A percentile compares a stretch with the other conserved stretches of the same genome.
Evolutionary conservation across 2,329 filamentous ascomycete species (phyloP).

Genomic region (Xylariaceae sp.): DNA sequence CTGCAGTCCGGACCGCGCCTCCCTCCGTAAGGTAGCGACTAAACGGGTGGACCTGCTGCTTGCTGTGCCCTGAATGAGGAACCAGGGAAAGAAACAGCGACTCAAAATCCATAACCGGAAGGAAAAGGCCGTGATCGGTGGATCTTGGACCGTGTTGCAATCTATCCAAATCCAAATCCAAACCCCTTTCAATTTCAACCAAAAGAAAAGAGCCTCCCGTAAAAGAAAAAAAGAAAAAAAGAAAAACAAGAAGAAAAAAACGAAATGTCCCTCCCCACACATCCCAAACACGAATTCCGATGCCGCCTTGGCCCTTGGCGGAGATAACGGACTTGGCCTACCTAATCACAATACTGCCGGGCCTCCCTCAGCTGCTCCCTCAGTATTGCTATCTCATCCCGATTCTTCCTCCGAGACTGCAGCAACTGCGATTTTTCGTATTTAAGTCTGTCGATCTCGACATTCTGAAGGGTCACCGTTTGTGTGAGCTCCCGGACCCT

Average conservation of each 20-base stretch:
- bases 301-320: too few relatives aligned
- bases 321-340: not conserved
- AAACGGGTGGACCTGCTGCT: too few relatives aligned
- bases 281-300: not conserved
- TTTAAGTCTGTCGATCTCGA: constrained; percentile 2
- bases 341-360: constrained; percentile 9
- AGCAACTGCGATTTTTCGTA: constrained; percentile 5
- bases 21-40: not conserved
- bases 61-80: too few relatives aligned
- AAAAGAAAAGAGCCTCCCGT: not conserved
- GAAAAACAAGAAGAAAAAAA: not conserved
- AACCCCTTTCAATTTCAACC: too few relatives aligned
- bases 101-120: too few relatives aligned
- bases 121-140: too few relatives aligned
- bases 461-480: constrained; percentile 10
- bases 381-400: constrained; percentile 14
- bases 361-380: constrained; percentile 16
- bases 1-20: not conserved
- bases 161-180: not conserved
- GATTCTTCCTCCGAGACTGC: constrained; percentile 9
- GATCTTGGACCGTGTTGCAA: too few relatives aligned
- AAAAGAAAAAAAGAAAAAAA: not conserved
- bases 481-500: constrained; percentile 20
- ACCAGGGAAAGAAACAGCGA: too few relatives aligned
- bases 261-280: not conserved